phyloP scores from a whole-genome alignment of 2,329 filamentous ascomycete genomes.

The Verticillium albo-atrum region DNA sequence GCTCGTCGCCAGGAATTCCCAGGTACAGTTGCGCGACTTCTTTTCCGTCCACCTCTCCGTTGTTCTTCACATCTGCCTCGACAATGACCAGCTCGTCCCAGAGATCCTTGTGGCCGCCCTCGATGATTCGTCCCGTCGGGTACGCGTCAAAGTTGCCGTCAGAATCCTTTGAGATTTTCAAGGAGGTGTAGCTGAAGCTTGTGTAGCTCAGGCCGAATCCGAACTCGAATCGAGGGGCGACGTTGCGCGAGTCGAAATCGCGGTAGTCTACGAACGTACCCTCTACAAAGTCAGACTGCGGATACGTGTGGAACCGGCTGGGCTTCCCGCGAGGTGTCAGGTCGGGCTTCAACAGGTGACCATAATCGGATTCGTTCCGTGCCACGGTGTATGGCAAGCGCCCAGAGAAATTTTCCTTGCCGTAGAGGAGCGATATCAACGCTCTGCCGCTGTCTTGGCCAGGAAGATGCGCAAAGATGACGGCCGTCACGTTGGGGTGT shows the following conservation, averaged over 20 bases:
- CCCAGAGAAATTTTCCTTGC: slow-evolving; percentile 51
- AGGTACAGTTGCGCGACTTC: slow-evolving; percentile 48
- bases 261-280: slow-evolving; percentile 51
- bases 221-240: slow-evolving; percentile 49
- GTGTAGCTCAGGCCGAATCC: slow-evolving; percentile 55
- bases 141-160: slow-evolving; percentile 23
- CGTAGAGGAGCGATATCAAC: slow-evolving; percentile 53
- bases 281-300: slow-evolving; percentile 47
- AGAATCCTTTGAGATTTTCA: slow-evolving; percentile 30
- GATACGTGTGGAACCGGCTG: slow-evolving; percentile 47
- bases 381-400: slow-evolving; percentile 60
- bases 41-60: slow-evolving; percentile 33
- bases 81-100: slow-evolving; percentile 41
- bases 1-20: slow-evolving; percentile 31
- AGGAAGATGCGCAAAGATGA: slow-evolving; percentile 61
- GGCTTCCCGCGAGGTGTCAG: slow-evolving; percentile 30
- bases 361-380: slow-evolving; percentile 51
- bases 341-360: slow-evolving; percentile 32
- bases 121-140: slow-evolving; percentile 31
- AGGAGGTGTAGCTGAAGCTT: slow-evolving; percentile 41
- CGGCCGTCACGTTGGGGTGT: slow-evolving; percentile 58
- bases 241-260: slow-evolving; percentile 43
- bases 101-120: slow-evolving; percentile 41
- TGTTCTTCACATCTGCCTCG: slow-evolving; percentile 35
- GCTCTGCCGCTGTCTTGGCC: slow-evolving; percentile 59